Conservation (phyloP, 2,329 filamentous ascomycete species). For the Apiospora arundinis region DNA sequence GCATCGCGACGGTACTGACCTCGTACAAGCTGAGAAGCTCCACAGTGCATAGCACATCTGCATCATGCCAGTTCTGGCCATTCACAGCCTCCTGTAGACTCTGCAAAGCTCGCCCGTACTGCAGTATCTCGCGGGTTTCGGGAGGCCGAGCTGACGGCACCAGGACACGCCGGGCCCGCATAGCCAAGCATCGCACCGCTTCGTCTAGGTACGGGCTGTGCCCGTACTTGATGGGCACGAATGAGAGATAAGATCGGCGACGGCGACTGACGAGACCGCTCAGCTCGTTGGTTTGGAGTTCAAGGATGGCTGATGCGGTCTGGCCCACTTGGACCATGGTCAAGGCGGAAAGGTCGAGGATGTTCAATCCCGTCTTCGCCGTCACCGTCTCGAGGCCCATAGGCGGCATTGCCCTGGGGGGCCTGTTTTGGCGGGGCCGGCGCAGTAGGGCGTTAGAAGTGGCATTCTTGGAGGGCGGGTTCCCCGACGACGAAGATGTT, state of each 20-base stretch:
- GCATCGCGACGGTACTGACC: slow-evolving; percentile 22
- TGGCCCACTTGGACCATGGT: slow-evolving; percentile 27
- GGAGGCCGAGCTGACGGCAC: slow-evolving; percentile 18
- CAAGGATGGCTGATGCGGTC: slow-evolving; percentile 25
- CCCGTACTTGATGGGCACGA: slow-evolving; percentile 26
- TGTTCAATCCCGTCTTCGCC: slow-evolving; percentile 26
- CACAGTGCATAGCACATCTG: slow-evolving; percentile 28
- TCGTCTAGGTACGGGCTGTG: slow-evolving; percentile 26
- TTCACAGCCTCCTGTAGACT: slow-evolving; percentile 25
- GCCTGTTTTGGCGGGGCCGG: slow-evolving; percentile 1
- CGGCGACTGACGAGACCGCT: slow-evolving; percentile 25
- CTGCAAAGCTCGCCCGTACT: slow-evolving; percentile 23
- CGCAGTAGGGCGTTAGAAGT: not conserved
- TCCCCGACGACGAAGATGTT: not conserved
- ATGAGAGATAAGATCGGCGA: slow-evolving; percentile 26
- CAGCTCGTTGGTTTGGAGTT: slow-evolving; percentile 21
- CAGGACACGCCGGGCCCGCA: slow-evolving; percentile 25
- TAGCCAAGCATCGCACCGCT: slow-evolving; percentile 28
- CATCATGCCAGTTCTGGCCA: slow-evolving; percentile 13
- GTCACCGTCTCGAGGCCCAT: slow-evolving; percentile 26
- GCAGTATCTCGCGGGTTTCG: not conserved
- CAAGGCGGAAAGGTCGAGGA: slow-evolving; percentile 29
- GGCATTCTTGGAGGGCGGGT: not conserved
- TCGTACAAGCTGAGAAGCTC: slow-evolving; percentile 29
- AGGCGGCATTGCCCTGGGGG: slow-evolving; percentile 25